These are phyloP conservation scores for Linum usitatissimum DNA, from an alignment of 345 rosid genomes.

Conservation along the genomic window DNA sequence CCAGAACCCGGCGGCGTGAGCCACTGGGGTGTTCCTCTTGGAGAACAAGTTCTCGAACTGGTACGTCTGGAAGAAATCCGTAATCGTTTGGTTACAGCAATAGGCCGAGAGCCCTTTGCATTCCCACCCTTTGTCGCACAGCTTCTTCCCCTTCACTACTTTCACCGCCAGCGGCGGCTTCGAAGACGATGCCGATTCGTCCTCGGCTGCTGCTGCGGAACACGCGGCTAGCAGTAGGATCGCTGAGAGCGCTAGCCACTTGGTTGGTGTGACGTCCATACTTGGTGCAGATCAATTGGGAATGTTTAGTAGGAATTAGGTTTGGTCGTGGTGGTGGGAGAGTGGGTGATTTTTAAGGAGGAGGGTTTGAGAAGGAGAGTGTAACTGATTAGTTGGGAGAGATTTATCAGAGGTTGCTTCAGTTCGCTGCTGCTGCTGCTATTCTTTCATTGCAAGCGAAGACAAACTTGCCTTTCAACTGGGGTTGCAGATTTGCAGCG, in stretches of 20 bases:
- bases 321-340: background rate
- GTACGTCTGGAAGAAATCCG: conserved; percentile 57
- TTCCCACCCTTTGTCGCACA: conserved; percentile 71
- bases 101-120: conserved; percentile 51
- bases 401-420: conserved; percentile 35
- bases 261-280: conserved; percentile 26
- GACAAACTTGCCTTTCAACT: conserved; percentile 8
- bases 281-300: too few species aligned
- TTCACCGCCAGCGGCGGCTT: conserved; percentile 34
- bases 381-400: conserved; percentile 36
- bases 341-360: conserved; percentile 9
- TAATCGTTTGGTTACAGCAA: conserved; percentile 63
- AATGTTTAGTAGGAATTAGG: background rate
- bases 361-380: conserved; percentile 19
- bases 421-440: conserved; percentile 35
- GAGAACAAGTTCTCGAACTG: conserved; percentile 65
- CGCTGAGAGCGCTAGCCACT: conserved; percentile 9
- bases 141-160: conserved; percentile 50
- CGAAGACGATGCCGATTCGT: background rate
- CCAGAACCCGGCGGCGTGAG: conserved; percentile 72
- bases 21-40: conserved; percentile 62
- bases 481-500: background rate
- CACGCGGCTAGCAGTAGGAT: background rate
- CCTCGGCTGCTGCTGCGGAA: background rate
- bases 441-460: conserved; percentile 47